Base-by-base conservation (phyloP, 352 stramenopile genomes). In the Globisporangium lucens region DNA sequence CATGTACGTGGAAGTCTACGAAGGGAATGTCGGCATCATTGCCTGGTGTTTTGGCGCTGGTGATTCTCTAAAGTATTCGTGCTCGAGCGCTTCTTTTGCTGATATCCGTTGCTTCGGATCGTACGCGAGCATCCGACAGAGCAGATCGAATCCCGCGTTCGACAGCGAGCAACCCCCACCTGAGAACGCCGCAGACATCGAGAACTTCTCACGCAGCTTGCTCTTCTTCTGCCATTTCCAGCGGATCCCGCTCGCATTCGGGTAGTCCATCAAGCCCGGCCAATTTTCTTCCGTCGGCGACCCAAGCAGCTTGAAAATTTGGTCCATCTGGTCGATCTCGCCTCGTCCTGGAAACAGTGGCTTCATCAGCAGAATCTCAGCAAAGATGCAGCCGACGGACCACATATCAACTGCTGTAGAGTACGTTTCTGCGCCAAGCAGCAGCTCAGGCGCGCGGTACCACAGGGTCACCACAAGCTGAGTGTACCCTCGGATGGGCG, bases 371-470 rank as follows among this genome's bases (percentile, higher is more conserved):
- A 99, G 73, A 29, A 99, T 86, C 80, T 99, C 97, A 1, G 92
- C 93, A 73, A 99, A 98, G 68, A 99, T 98, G 66, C 95, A 98
- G 15, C 97, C 96, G 47, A 91, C 85, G 1, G 89, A 98, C 97
- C 97, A 99, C 79, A 99, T 97, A 74, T 99, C 97, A 2, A 99
- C 89, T 1, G 92, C 85, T 3, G 94, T 97, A 17, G 91, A 96
- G 83, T 99, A 99, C 36, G 78, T 78, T 27, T 78, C 87, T 33
- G 90, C 85, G 9, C 97, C 97, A 38, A 99, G 83, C 20, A 98
- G 72, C 10, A 99, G 70, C 79, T 99, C 96, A 4, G 95, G 95
- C 17, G 91, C 76, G 20, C 96, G 81, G 73, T 99, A 99, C 93
- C 93, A 98, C 4, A 98, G 72, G 10, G 96, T 99, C 3, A 98